These are phyloP conservation scores for Eutypella sp. DNA, from an alignment of 2,329 filamentous ascomycete species.

Conservation along the genomic window DNA sequence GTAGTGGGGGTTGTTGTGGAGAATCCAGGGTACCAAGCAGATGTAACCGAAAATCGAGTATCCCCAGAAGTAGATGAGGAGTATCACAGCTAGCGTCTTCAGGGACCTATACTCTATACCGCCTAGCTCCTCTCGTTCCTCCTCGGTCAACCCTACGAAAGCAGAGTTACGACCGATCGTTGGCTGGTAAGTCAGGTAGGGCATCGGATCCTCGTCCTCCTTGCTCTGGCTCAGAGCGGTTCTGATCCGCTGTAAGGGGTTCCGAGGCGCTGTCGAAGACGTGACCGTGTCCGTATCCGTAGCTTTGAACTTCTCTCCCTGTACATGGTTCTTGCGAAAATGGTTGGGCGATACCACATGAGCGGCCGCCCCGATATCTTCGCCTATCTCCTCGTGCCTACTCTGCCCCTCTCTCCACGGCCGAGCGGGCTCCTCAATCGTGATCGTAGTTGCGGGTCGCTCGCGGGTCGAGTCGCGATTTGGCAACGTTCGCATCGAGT, in stretches of 20 bases:
- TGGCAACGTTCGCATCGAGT: slow-evolving; percentile 8
- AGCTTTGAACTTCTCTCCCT: slow-evolving; percentile 32
- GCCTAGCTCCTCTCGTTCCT: slow-evolving; percentile 89
- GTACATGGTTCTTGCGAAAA: slow-evolving; percentile 37
- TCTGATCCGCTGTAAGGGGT: slow-evolving; percentile 50
- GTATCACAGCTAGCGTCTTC: slow-evolving; percentile 75
- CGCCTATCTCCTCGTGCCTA: slow-evolving; percentile 30
- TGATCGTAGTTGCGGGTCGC: slow-evolving; percentile 56
- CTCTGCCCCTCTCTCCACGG: slow-evolving; percentile 27
- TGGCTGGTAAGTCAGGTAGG: slow-evolving; percentile 90
- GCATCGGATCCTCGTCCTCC: slow-evolving; percentile 56
- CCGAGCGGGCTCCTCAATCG: slow-evolving; percentile 59
- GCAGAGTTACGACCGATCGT: slow-evolving; percentile 91
- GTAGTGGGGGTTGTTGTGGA: slow-evolving; percentile 55
- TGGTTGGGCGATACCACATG: slow-evolving; percentile 37
- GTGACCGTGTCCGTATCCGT: slow-evolving; percentile 28
- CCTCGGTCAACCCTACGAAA: slow-evolving; percentile 81
- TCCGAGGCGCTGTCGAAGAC: slow-evolving; percentile 16
- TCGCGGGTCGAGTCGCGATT: slow-evolving; percentile 27
- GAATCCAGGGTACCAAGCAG: slow-evolving; percentile 76
- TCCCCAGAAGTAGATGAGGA: slow-evolving; percentile 75
- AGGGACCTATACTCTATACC: slow-evolving; percentile 94
- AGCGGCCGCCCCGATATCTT: slow-evolving; percentile 38
- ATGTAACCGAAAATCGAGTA: slow-evolving; percentile 75
- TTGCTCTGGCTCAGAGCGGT: slow-evolving; percentile 51